These are phyloP conservation scores for Capsella rubella DNA, from an alignment of 441 rosid species.

Conservation along the genomic window DNA sequence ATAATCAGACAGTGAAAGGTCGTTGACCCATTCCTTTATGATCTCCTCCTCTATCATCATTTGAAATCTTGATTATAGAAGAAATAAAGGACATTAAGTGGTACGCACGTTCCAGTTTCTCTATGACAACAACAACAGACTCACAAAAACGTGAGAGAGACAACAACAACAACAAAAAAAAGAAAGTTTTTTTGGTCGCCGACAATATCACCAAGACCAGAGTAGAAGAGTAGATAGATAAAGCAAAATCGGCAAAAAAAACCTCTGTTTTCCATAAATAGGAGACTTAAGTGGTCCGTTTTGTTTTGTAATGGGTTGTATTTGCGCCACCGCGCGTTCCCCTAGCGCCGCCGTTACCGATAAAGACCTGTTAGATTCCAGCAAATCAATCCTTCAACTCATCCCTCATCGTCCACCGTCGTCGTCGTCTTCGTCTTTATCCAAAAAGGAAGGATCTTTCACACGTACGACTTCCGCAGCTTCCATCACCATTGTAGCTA, in stretches of 20 bases:
- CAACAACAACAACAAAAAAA: constrained; percentile 15
- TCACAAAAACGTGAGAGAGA: constrained; percentile 47
- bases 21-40: constrained; percentile 10
- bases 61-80: constrained; percentile 26
- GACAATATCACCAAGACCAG: constrained; percentile 20
- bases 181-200: constrained; percentile 30
- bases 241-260: constrained; percentile 24
- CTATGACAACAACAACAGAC: constrained; percentile 24
- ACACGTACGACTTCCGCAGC: constrained; percentile 26
- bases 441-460: constrained; percentile 37
- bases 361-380: constrained; percentile 38
- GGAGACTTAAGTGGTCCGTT: constrained; percentile 25
- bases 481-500: constrained; percentile 42
- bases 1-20: not conserved
- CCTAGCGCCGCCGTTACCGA: constrained; percentile 42
- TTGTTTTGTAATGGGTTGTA: constrained; percentile 43
- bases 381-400: constrained; percentile 42
- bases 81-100: constrained; percentile 27
- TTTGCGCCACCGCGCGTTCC: constrained; percentile 47
- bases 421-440: constrained; percentile 29
- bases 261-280: not conserved
- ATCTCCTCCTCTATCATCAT: not conserved
- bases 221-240: constrained; percentile 22
- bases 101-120: constrained; percentile 42
- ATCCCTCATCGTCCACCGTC: constrained; percentile 31